phyloP scores from a whole-genome alignment of 2,329 filamentous ascomycete genomes.

The Cryoendolithus antarcticus region DNA sequence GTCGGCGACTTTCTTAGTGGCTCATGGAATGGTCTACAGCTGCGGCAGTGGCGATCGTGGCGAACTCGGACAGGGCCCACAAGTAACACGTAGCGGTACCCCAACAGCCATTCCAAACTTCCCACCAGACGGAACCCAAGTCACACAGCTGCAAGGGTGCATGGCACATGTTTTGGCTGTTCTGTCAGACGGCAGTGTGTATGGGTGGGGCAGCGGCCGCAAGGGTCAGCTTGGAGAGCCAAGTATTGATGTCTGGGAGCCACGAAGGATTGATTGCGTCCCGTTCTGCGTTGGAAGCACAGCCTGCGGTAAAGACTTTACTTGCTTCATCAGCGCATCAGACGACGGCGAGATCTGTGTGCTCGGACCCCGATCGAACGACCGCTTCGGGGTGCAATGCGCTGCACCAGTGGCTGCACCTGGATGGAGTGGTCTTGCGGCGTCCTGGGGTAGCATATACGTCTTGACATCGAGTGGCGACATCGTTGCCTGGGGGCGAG shows the following conservation, averaged over 20 bases:
- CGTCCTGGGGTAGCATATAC: conserved; percentile 75
- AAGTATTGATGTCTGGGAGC: conserved; percentile 41
- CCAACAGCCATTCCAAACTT: conserved; percentile 47
- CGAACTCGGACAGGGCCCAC: conserved; percentile 53
- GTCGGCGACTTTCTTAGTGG: conserved; percentile 53
- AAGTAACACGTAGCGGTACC: conserved; percentile 14
- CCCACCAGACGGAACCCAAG: conserved; percentile 44
- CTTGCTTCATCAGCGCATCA: conserved; percentile 50
- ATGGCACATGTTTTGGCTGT: conserved; percentile 69
- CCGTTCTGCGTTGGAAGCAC: conserved; percentile 53
- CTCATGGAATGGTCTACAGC: conserved; percentile 44
- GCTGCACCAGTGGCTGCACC: conserved; percentile 40
- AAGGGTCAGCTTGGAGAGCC: conserved; percentile 70
- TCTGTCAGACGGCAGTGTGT: conserved; percentile 61
- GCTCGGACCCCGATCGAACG: conserved; percentile 66
- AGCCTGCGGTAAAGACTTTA: conserved; percentile 77
- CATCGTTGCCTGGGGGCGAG: conserved; percentile 65
- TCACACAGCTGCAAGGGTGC: conserved; percentile 57
- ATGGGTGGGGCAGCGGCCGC: conserved; percentile 78
- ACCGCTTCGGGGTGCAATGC: conserved; percentile 38
- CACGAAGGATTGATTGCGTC: conserved; percentile 47
- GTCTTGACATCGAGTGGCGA: conserved; percentile 50
- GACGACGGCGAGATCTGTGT: conserved; percentile 49
- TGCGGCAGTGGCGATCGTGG: conserved; percentile 58
- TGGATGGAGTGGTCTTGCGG: conserved; percentile 56